Percentiles rank a stretch among this genome's conserved stretches.
phyloP scores from a whole-genome alignment of 768 basidiomycete genomes.

The Clavulina sp. region DNA sequence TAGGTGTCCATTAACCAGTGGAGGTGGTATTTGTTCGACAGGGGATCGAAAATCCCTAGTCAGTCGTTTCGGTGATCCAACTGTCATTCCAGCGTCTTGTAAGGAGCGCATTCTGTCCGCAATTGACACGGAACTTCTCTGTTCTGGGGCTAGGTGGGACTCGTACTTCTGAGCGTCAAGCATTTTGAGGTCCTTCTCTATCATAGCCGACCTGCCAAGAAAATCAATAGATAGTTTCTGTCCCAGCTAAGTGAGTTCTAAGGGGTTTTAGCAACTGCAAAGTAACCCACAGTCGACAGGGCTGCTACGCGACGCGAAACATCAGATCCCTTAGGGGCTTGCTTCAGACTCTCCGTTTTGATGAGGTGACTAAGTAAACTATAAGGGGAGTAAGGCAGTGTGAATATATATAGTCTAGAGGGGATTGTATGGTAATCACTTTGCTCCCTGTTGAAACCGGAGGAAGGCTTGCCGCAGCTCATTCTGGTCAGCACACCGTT shows the following conservation, averaged over 20 bases:
- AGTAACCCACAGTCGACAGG: too few relatives aligned
- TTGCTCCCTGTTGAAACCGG: constrained; percentile 4
- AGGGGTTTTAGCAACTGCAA: too few relatives aligned
- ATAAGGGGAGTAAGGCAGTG: constrained; percentile 11
- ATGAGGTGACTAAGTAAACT: constrained; percentile 24
- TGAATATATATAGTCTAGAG: constrained; percentile 5
- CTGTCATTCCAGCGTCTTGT: constrained; percentile 44
- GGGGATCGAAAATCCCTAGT: background rate
- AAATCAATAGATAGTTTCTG: background rate
- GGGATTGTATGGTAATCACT: constrained; percentile 5
- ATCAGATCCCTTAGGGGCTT: constrained; percentile 30
- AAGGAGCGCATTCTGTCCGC: constrained; percentile 67
- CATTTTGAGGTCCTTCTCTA: background rate
- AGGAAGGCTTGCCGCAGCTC: constrained; percentile 9
- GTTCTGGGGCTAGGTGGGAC: constrained; percentile 12
- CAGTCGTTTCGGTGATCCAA: background rate
- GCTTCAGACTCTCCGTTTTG: constrained; percentile 33
- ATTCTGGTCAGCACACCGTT: constrained; percentile 3
- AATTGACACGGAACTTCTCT: constrained; percentile 45
- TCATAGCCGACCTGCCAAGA: background rate
- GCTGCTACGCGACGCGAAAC: too few relatives aligned
- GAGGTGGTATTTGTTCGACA: background rate
- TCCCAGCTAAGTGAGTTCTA: too few relatives aligned
- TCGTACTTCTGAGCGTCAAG: background rate
- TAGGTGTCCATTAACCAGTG: background rate